Conservation (phyloP, 2,329 filamentous ascomycete species). For the Penicillium sp. region DNA sequence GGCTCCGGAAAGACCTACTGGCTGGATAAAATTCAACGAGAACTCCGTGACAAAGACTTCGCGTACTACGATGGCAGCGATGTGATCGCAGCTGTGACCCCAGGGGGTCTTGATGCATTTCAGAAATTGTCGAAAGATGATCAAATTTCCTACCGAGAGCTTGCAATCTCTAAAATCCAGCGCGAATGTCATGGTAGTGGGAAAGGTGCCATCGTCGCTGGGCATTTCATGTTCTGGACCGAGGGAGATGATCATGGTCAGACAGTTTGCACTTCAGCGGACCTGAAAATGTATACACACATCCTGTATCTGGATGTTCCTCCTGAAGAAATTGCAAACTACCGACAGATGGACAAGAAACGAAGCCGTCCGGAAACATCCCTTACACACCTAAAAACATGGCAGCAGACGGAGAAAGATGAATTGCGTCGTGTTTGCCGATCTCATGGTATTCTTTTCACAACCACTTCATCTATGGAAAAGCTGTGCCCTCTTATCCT, state of each 20-base stretch:
- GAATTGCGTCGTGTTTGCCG: constrained; percentile 48
- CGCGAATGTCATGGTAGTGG: constrained; percentile 36
- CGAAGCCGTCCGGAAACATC: constrained; percentile 39
- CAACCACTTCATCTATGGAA: background rate
- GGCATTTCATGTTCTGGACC: constrained; percentile 58
- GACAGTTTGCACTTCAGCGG: constrained; percentile 46
- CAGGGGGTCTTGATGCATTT: constrained; percentile 53
- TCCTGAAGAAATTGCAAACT: constrained; percentile 39
- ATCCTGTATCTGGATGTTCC: constrained; percentile 57
- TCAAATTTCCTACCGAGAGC: constrained; percentile 43
- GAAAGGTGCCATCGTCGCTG: constrained; percentile 51
- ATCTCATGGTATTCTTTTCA: constrained; percentile 51
- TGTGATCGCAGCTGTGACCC: constrained; percentile 44
- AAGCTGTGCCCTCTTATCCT: background rate
- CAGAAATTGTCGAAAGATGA: constrained; percentile 36
- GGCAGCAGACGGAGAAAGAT: constrained; percentile 50
- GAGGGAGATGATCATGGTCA: constrained; percentile 29
- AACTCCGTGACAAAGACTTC: constrained; percentile 40
- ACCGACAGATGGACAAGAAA: constrained; percentile 39
- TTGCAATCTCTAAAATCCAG: constrained; percentile 49
- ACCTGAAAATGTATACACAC: constrained; percentile 54
- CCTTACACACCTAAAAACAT: constrained; percentile 44
- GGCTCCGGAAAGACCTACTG: constrained; percentile 55
- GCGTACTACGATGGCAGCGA: constrained; percentile 55
- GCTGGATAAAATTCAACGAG: constrained; percentile 42